Evolutionary conservation across 2,329 filamentous ascomycete genomes (phyloP).

Genomic region (Aureobasidium vineae): DNA sequence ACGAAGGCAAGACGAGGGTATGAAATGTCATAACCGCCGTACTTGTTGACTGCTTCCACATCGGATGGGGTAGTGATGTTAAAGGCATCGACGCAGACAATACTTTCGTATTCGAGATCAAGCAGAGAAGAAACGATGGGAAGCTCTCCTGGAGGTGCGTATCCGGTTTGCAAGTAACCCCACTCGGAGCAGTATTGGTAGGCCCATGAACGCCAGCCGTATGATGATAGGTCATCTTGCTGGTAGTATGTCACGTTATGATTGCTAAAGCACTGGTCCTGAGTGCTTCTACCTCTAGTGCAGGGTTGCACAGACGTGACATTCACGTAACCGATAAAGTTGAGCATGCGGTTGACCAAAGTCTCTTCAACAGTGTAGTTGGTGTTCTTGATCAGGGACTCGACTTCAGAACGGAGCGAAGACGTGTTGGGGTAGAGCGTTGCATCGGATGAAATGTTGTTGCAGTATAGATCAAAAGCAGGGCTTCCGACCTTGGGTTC

Average conservation of each 20-base stretch:
- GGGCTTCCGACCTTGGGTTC: constrained; percentile 54
- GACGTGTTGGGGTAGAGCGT: constrained; percentile 47
- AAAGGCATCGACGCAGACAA: constrained; percentile 66
- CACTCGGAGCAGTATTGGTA: constrained; percentile 63
- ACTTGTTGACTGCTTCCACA: constrained; percentile 67
- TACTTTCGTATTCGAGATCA: constrained; percentile 60
- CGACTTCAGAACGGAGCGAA: constrained; percentile 42
- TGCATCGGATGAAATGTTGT: constrained; percentile 52
- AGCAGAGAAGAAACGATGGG: constrained; percentile 71
- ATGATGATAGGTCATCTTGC: constrained; percentile 43
- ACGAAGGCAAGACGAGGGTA: constrained; percentile 75
- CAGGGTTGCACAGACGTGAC: constrained; percentile 45
- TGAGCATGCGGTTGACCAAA: constrained; percentile 55
- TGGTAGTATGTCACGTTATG: constrained; percentile 51
- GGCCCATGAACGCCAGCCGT: constrained; percentile 54
- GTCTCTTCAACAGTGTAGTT: constrained; percentile 47
- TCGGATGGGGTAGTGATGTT: constrained; percentile 65
- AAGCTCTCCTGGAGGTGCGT: constrained; percentile 61
- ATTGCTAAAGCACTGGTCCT: constrained; percentile 54
- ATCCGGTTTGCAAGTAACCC: constrained; percentile 76
- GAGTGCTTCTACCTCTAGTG: constrained; percentile 38
- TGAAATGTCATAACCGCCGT: constrained; percentile 69
- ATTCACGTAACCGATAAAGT: constrained; percentile 57
- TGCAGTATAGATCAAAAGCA: constrained; percentile 55
- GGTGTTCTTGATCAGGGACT: constrained; percentile 48